Evolutionary conservation across 805 yeast species (phyloP).

Genomic region (Lipomyces mesembrius): DNA sequence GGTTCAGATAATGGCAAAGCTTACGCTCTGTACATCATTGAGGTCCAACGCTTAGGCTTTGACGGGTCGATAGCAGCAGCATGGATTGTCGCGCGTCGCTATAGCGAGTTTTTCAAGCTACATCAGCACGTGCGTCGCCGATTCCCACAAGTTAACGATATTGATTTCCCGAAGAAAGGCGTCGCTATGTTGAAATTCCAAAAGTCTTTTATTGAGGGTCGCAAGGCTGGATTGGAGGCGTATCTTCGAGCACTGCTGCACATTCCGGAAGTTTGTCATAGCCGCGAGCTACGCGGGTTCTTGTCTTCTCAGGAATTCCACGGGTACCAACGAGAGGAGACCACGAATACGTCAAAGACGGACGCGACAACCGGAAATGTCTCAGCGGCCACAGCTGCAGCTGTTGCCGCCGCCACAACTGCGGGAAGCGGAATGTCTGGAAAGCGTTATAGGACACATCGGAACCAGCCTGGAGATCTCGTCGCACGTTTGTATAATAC

Average conservation of each 20-base stretch:
- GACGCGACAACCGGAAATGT: conserved; percentile 6
- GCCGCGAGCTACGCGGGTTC: conserved; percentile 73
- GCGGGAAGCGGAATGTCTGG: background rate
- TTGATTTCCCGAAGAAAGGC: conserved; percentile 56
- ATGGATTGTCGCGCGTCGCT: conserved; percentile 91
- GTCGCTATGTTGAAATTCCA: conserved; percentile 75
- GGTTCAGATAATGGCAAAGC: conserved; percentile 59
- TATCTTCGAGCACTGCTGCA: conserved; percentile 63
- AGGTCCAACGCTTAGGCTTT: conserved; percentile 60
- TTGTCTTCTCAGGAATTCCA: conserved; percentile 57
- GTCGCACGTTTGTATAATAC: conserved; percentile 30
- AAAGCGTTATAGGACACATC: background rate
- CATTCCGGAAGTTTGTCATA: conserved; percentile 73
- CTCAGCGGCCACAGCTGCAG: conserved; percentile 22
- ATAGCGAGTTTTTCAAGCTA: conserved; percentile 77
- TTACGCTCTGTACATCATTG: conserved; percentile 73
- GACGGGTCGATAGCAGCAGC: conserved; percentile 62
- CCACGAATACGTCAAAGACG: background rate
- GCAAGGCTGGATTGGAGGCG: conserved; percentile 63
- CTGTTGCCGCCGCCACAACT: conserved; percentile 22
- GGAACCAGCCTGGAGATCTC: conserved; percentile 24
- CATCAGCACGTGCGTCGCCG: conserved; percentile 63
- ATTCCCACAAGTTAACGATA: conserved; percentile 55
- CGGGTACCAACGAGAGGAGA: conserved; percentile 9
- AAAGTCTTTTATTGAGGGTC: conserved; percentile 62